Conservation (phyloP, 805 yeast species). For the Candida glaebosa region DNA sequence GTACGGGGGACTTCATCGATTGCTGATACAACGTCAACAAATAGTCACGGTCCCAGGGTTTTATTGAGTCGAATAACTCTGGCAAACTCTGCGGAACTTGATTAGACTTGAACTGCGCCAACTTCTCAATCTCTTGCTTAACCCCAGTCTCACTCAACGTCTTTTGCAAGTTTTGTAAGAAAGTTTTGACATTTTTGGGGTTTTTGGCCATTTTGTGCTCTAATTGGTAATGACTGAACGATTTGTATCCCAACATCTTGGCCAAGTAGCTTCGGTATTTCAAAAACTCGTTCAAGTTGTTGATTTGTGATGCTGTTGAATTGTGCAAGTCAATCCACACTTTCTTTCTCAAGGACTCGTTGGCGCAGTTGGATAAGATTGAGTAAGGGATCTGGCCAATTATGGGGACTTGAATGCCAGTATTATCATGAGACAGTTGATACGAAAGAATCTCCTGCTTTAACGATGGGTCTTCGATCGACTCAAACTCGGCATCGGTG, state of each 20-base stretch:
- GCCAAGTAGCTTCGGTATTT: conserved; percentile 70
- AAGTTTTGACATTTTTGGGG: conserved; percentile 71
- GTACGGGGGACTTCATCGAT: conserved; percentile 21
- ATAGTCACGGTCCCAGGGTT: conserved; percentile 93
- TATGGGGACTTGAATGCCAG: conserved; percentile 27
- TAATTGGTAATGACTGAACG: conserved; percentile 77
- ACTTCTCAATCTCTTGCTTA: conserved; percentile 49
- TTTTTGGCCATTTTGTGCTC: conserved; percentile 86
- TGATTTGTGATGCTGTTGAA: conserved; percentile 60
- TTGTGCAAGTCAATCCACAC: conserved; percentile 76
- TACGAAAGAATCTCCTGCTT: conserved; percentile 22
- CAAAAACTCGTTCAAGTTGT: conserved; percentile 54
- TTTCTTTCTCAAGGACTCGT: conserved; percentile 54
- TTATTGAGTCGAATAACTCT: conserved; percentile 45
- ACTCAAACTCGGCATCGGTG: conserved; percentile 25
- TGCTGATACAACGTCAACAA: conserved; percentile 23
- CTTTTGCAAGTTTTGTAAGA: conserved; percentile 57
- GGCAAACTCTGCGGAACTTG: conserved; percentile 16
- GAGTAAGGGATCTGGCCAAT: conserved; percentile 64
- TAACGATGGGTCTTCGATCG: conserved; percentile 18
- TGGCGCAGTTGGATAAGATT: conserved; percentile 55
- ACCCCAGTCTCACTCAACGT: conserved; percentile 49
- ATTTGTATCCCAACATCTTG: conserved; percentile 61
- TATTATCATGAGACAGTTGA: conserved; percentile 15
- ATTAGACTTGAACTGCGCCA: conserved; percentile 30